Conservation (phyloP, 352 stramenopile genomes). For the Phytophthora meadii region DNA sequence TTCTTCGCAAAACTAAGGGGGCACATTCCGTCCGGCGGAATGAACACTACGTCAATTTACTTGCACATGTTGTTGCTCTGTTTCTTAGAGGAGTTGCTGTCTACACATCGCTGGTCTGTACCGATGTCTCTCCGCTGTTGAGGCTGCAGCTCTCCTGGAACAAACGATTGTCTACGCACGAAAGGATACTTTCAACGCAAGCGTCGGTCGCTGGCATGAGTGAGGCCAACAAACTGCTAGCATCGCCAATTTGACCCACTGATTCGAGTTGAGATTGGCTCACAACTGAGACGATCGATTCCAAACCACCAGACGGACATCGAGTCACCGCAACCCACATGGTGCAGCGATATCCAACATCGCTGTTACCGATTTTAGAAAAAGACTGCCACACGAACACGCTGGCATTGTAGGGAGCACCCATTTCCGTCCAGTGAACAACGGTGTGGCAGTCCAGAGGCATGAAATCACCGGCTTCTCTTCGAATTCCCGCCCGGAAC, state of each 20-base stretch:
- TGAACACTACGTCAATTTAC: too few relatives aligned
- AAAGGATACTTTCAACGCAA: constrained; percentile 24
- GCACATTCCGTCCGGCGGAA: too few relatives aligned
- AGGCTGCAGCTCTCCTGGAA: constrained; percentile 14
- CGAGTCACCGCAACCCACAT: constrained; percentile 25
- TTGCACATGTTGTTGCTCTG: too few relatives aligned
- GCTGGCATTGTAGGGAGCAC: neutral
- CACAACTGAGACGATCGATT: constrained; percentile 23
- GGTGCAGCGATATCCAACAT: constrained; percentile 5
- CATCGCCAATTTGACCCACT: neutral
- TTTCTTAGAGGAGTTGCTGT: too few relatives aligned
- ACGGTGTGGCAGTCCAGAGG: constrained; percentile 12
- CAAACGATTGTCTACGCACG: constrained; percentile 21
- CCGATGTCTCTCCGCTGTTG: neutral
- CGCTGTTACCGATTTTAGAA: neutral
- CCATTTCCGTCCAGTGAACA: neutral
- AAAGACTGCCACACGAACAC: constrained; percentile 30
- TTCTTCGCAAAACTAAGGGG: too few relatives aligned
- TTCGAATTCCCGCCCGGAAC: constrained; percentile 8
- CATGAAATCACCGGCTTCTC: neutral
- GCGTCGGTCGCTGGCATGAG: constrained; percentile 7
- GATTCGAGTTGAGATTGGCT: constrained; percentile 15
- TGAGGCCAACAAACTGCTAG: neutral
- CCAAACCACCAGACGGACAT: constrained; percentile 2
- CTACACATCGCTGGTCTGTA: constrained; percentile 6